Evolutionary conservation across 257 asterid species (phyloP).

Genomic region (Haberlea rhodopensis): DNA sequence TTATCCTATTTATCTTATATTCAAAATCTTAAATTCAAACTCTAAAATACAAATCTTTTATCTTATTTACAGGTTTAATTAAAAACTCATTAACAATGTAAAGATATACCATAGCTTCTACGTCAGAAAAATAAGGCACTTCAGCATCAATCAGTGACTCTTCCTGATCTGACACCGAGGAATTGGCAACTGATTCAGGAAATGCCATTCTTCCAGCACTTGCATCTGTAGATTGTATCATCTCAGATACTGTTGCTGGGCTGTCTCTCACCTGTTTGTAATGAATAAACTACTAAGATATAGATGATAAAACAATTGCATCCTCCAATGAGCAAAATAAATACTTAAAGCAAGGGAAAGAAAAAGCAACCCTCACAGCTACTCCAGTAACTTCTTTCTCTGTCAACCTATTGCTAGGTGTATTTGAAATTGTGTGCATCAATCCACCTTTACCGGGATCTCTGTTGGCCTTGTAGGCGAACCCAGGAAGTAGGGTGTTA

Average conservation of each 20-base stretch:
- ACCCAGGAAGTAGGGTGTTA: slow-evolving; percentile 36
- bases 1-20: no score
- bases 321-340: slow-evolving; percentile 15
- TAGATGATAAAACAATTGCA: slow-evolving; percentile 20
- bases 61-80: slow-evolving; percentile 15
- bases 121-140: slow-evolving; percentile 86
- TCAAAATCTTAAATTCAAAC: no score
- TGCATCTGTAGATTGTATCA: slow-evolving; percentile 40
- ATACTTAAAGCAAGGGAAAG: not conserved
- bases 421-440: slow-evolving; percentile 34
- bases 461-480: slow-evolving; percentile 36
- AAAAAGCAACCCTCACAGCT: slow-evolving; percentile 39
- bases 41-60: no score
- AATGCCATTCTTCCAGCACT: slow-evolving; percentile 37
- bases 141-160: slow-evolving; percentile 75
- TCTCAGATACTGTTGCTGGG: slow-evolving; percentile 33
- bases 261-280: slow-evolving; percentile 46
- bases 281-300: slow-evolving; percentile 26
- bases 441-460: slow-evolving; percentile 41
- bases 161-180: slow-evolving; percentile 55
- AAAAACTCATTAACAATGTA: slow-evolving; percentile 19
- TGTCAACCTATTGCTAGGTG: slow-evolving; percentile 32
- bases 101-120: slow-evolving; percentile 87
- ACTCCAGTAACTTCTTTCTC: slow-evolving; percentile 47
- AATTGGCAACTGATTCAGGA: slow-evolving; percentile 40